phyloP scores from a whole-genome alignment of 2,329 filamentous ascomycete genomes.

The Paracorniculantispora psalliotae region DNA sequence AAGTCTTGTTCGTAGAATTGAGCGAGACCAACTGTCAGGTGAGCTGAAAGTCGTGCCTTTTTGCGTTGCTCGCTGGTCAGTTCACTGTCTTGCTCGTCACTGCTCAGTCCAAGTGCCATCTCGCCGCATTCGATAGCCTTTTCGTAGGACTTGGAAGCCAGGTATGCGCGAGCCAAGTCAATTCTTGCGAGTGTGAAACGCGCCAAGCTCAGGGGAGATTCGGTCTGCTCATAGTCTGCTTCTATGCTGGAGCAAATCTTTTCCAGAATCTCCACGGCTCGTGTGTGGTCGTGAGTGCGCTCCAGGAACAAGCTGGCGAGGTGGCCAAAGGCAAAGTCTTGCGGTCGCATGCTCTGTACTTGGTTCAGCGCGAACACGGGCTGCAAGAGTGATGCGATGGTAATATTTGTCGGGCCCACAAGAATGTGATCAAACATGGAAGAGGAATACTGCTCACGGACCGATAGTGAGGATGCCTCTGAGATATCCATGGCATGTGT shows the following conservation, averaged over 20 bases:
- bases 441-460: slow-evolving; percentile 72
- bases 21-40: slow-evolving; percentile 80
- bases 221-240: slow-evolving; percentile 75
- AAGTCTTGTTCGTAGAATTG: slow-evolving; percentile 66
- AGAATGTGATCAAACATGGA: slow-evolving; percentile 80
- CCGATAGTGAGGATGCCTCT: slow-evolving; percentile 66
- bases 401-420: slow-evolving; percentile 45
- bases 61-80: slow-evolving; percentile 59
- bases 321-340: slow-evolving; percentile 69
- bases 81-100: slow-evolving; percentile 64
- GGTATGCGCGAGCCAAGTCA: slow-evolving; percentile 78
- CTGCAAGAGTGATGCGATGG: slow-evolving; percentile 65
- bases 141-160: slow-evolving; percentile 62
- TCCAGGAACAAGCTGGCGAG: slow-evolving; percentile 78
- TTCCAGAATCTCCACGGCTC: slow-evolving; percentile 60
- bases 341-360: slow-evolving; percentile 64
- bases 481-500: slow-evolving; percentile 93
- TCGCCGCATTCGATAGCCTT: slow-evolving; percentile 75
- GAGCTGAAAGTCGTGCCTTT: slow-evolving; percentile 74
- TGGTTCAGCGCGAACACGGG: slow-evolving; percentile 87
- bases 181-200: slow-evolving; percentile 78
- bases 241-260: slow-evolving; percentile 67
- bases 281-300: slow-evolving; percentile 63
- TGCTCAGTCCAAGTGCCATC: slow-evolving; percentile 71
- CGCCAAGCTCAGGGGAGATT: slow-evolving; percentile 68